Evolutionary conservation across 2,329 filamentous ascomycete species (phyloP), one percentile per base, ranked within the genome.

Genomic region (Sporothrix pseudoabietina): DNA sequence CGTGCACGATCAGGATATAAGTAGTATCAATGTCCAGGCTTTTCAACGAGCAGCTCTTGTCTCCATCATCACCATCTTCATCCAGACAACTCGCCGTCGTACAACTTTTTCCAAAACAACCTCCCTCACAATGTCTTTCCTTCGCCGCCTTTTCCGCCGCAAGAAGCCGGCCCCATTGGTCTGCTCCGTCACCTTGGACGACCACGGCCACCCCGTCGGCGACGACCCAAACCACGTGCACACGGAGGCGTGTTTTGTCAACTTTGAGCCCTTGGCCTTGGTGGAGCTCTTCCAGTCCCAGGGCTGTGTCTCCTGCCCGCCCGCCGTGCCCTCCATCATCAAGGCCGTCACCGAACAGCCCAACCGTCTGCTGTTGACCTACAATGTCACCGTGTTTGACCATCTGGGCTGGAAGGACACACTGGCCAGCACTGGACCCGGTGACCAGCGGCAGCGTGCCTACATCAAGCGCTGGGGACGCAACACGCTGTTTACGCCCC

Each of bases 231-330:
- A 72, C 55, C 80, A 81, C 72, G 69, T 77, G 3, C 80, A 81
- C 76, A 81, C 80, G 0, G 75, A 74, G 3, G 79, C 80, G 8
- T 81, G 79, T 71, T 81, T 81, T 70, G 74, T 81, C 35, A 77
- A 79, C 52, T 76, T 81, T 72, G 78, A 81, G 69, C 77, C 79
- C 0, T 78, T 81, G 55, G 75, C 81, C 35, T 74, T 82, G 9
- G 77, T 79, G 5, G 80, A 82, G 74, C 77, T 82, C 19, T 82
- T 80, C 75, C 79, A 80, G 73, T 80, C 80, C 0, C 80, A 82
- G 74, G 78, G 79, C 70, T 82, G 80, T 63, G 75, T 73, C 19
- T 78, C 80, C 1, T 82, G 80, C 68, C 80, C 80, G 1, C 78
- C 79, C 0, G 78, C 80, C n/a, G 76, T 81, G 3, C 78, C 79